A percentile compares a stretch with the other conserved stretches of the same genome.
Evolutionary conservation across 768 basidiomycete genomes (phyloP).

Genomic region (Megacollybia marginata): DNA sequence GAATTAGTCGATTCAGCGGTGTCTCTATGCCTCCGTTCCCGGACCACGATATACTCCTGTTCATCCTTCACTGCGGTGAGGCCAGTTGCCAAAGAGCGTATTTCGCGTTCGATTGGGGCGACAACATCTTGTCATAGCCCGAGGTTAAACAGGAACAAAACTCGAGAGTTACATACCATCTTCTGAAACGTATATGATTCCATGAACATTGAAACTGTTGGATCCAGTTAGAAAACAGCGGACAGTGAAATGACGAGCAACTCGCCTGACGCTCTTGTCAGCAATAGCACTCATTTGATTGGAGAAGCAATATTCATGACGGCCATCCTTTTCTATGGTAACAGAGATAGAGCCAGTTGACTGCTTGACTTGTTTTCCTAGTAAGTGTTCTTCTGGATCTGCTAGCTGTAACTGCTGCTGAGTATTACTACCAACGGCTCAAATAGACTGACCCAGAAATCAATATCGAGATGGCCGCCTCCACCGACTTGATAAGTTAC

Average conservation of each 20-base stretch:
- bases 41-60: slow-evolving; percentile 95
- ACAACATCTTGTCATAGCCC: slow-evolving; percentile 50
- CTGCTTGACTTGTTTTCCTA: slow-evolving; percentile 79
- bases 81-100: slow-evolving; percentile 74
- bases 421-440: background rate
- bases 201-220: slow-evolving; percentile 93
- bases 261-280: slow-evolving; percentile 90
- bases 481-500: slow-evolving; percentile 98
- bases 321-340: slow-evolving; percentile 81
- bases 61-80: slow-evolving; percentile 93
- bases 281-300: slow-evolving; percentile 98
- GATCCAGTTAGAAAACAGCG: background rate
- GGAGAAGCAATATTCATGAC: slow-evolving; percentile 95
- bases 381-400: slow-evolving; percentile 60
- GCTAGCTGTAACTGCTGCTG: slow-evolving; percentile 47
- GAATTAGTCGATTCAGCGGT: slow-evolving; percentile 91
- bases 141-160: background rate
- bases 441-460: slow-evolving; percentile 73
- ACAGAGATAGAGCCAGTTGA: slow-evolving; percentile 86
- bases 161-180: slow-evolving; percentile 49
- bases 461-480: slow-evolving; percentile 94
- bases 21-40: slow-evolving; percentile 88
- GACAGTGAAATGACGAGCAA: slow-evolving; percentile 2
- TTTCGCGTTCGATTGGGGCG: slow-evolving; percentile 95
- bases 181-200: slow-evolving; percentile 88